These are phyloP conservation scores for Gomphus sp. DNA, from an alignment of 1,284 basidiomycete genomes.

Conservation along the genomic window DNA sequence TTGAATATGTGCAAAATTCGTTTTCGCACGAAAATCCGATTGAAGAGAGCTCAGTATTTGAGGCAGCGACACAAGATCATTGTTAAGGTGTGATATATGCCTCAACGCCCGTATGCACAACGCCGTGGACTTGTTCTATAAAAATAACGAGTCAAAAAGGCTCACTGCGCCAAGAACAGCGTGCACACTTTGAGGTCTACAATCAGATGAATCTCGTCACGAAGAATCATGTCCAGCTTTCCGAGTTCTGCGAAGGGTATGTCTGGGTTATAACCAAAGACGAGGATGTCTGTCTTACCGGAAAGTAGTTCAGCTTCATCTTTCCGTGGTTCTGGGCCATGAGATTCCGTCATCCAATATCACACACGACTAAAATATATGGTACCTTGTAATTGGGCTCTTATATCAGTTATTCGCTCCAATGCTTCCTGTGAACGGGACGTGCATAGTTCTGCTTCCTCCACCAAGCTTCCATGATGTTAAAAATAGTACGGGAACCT, in stretches of 20 bases:
- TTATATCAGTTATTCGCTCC: slow-evolving; percentile 46
- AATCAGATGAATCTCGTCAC: slow-evolving; percentile 49
- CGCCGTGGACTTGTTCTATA: slow-evolving; percentile 69
- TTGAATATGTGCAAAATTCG: slow-evolving; percentile 84
- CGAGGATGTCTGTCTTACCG: slow-evolving; percentile 30
- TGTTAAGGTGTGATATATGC: slow-evolving; percentile 67
- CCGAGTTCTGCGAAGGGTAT: slow-evolving; percentile 41
- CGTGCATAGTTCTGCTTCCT: slow-evolving; percentile 47
- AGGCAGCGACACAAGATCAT: slow-evolving; percentile 64
- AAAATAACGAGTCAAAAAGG: slow-evolving; percentile 5
- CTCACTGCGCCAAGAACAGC: neutral
- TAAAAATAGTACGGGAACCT: slow-evolving; percentile 3
- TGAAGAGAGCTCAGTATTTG: slow-evolving; percentile 15
- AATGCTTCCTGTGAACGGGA: slow-evolving; percentile 48
- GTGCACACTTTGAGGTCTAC: slow-evolving; percentile 46
- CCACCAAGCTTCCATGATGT: slow-evolving; percentile 35
- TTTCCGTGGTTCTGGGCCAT: neutral
- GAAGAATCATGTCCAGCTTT: slow-evolving; percentile 49
- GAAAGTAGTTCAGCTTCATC: slow-evolving; percentile 38
- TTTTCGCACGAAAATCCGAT: slow-evolving; percentile 60
- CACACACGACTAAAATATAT: neutral
- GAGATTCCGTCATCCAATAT: neutral
- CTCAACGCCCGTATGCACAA: slow-evolving; percentile 59
- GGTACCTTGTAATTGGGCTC: slow-evolving; percentile 44
- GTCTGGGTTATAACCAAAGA: neutral